Evolutionary conservation across 495 filamentous ascomycete genomes (phyloP).

Genomic region (Hyaloscypha variabilis): DNA sequence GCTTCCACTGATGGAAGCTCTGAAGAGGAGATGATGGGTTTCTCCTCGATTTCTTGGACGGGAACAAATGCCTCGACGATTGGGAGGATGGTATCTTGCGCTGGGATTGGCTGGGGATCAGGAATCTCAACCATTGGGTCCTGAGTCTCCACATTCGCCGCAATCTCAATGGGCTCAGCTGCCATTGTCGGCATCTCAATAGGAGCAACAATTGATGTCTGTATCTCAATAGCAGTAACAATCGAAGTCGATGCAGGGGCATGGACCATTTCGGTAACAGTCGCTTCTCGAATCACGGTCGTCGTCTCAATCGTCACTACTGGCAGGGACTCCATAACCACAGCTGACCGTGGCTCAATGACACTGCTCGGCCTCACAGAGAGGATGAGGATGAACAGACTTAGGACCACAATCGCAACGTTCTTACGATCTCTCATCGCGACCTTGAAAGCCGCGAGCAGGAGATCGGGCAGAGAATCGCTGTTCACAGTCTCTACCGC

Average conservation of each 20-base stretch:
- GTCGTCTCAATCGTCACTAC: slow-evolving; percentile 5
- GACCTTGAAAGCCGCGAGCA: slow-evolving; percentile 70
- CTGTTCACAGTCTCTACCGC: slow-evolving; percentile 30
- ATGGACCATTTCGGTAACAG: slow-evolving; percentile 13
- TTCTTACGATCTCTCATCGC: slow-evolving; percentile 72
- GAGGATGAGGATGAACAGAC: slow-evolving; percentile 60
- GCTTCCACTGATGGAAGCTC: neutral
- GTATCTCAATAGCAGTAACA: slow-evolving; percentile 47
- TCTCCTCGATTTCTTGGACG: neutral
- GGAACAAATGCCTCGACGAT: neutral
- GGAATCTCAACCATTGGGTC: neutral
- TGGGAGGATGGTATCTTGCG: neutral
- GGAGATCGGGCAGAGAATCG: slow-evolving; percentile 55
- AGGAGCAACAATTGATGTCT: slow-evolving; percentile 50
- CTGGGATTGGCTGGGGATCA: neutral
- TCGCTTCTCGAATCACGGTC: slow-evolving; percentile 13
- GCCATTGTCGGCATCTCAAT: neutral
- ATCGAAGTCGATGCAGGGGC: slow-evolving; percentile 12
- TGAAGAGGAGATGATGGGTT: neutral
- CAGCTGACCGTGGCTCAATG: neutral
- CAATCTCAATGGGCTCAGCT: neutral
- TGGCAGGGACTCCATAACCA: slow-evolving; percentile 1
- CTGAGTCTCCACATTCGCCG: neutral
- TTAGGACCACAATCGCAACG: slow-evolving; percentile 64
- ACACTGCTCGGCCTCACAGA: slow-evolving; percentile 19